Evolutionary conservation across 2,329 filamentous ascomycete species (phyloP), one percentile per base, ranked within the genome.

Genomic region (Penicillium polonicum): DNA sequence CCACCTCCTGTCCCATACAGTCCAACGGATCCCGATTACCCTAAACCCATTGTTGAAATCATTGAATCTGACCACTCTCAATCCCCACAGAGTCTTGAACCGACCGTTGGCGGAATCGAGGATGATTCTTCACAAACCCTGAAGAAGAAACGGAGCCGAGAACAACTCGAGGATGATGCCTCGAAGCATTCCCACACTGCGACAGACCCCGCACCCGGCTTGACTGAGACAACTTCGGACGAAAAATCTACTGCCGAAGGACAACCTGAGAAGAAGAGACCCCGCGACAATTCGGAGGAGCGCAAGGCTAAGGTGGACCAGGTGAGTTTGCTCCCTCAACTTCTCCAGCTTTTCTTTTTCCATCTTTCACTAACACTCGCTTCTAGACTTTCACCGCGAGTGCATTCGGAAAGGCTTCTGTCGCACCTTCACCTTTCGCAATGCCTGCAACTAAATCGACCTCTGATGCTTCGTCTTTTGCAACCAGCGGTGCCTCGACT

Each of bases 121-220:
- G 55, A 60, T 60, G 52, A 70, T 63, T 53, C 66, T 68, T 27
- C 60, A 66, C 52, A 75, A 68, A 46, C 9, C 52, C 74, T 74
- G 10, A 76, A 73, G 62, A 78, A 78, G 67, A 79, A 79, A 62
- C 68, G 77, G 55, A 78, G 76, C 57, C 65, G 74, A 49, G 77
- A 79, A 43, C 72, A 78, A 49, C 65, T 79, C 39, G 76, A 78
- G 57, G 70, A 72, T 33, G 74, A 74, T 29, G 61, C 36, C 9
- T 36, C 53, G 17, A 55, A 61, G 51, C 56, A 70, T 33, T 23
- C 64, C 10, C 27, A 52, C 19, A 41, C 38, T 33, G 21, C n/a
- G 9, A 52, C 49, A 19, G 38, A 25, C 15, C 29, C 49, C 27
- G 19, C 49, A 10, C 49, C 39, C 17, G 41, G 38, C 27, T 44